phyloP scores from a whole-genome alignment of 495 filamentous ascomycete species.

The Talaromyces proteolyticus region DNA sequence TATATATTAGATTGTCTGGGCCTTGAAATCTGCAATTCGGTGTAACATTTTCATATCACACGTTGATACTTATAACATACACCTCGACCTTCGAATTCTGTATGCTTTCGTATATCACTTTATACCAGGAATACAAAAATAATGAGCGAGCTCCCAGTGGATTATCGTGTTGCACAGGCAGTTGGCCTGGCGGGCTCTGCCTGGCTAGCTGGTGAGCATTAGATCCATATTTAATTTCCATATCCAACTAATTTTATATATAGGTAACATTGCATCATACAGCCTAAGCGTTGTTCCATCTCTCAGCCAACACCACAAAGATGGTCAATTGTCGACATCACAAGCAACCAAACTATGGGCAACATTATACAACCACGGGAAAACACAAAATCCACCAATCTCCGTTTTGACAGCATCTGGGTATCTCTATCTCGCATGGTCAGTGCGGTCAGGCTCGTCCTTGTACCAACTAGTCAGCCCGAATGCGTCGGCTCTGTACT shows the following conservation, averaged over 20 bases:
- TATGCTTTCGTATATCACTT: too few relatives aligned
- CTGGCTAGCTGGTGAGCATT: conserved; percentile 23
- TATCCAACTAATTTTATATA: neutral
- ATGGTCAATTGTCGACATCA: conserved; percentile 20
- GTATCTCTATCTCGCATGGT: conserved; percentile 35
- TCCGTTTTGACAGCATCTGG: conserved; percentile 20
- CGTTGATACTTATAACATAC: too few relatives aligned
- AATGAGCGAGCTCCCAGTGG: neutral
- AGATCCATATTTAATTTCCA: neutral
- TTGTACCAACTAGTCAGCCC: conserved; percentile 18
- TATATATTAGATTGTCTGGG: too few relatives aligned
- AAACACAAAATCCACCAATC: conserved; percentile 26
- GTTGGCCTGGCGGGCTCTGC: conserved; percentile 25
- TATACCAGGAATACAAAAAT: neutral
- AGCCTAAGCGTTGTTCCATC: conserved; percentile 26
- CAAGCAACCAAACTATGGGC: conserved; percentile 22
- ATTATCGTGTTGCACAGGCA: conserved; percentile 19
- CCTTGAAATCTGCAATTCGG: too few relatives aligned
- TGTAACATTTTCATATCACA: too few relatives aligned
- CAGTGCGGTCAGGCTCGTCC: conserved; percentile 15
- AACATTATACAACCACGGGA: conserved; percentile 25
- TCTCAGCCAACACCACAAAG: conserved; percentile 18
- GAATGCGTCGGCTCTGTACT: conserved; percentile 16
- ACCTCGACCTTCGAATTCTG: too few relatives aligned
- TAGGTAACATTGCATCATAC: conserved; percentile 31